Conservation (phyloP, 164 flowering plant species). For the Hamamelis virginiana region DNA sequence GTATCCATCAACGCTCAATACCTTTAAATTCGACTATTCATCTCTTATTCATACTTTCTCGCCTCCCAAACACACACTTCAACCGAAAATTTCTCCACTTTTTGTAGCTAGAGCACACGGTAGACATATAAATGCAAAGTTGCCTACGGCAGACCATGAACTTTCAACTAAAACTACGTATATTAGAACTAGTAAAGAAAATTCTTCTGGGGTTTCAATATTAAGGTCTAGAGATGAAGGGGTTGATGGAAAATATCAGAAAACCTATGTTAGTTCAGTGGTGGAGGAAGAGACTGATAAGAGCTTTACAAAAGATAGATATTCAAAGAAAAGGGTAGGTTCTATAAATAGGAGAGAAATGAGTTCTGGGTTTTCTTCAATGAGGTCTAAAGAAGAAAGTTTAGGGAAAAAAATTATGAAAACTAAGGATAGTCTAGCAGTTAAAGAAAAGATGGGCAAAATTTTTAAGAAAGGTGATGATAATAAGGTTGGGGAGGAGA, state of each 20-base stretch:
- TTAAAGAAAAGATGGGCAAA: constrained; percentile 13
- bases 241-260: constrained; percentile 7
- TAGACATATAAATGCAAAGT: constrained; percentile 9
- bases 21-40: constrained; percentile 20
- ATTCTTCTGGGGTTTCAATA: constrained; percentile 23
- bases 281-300: constrained; percentile 20
- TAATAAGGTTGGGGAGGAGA: constrained; percentile 16
- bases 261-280: constrained; percentile 8
- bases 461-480: constrained; percentile 15
- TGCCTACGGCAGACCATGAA: constrained; percentile 18
- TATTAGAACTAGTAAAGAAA: constrained; percentile 3
- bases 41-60: constrained; percentile 19
- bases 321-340: constrained; percentile 16
- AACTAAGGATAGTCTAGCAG: constrained; percentile 14
- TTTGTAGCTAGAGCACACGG: constrained; percentile 18
- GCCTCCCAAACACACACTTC: constrained; percentile 24
- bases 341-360: constrained; percentile 19
- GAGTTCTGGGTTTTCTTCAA: constrained; percentile 33
- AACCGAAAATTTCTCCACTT: constrained; percentile 14
- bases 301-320: constrained; percentile 18
- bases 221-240: constrained; percentile 12
- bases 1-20: constrained; percentile 31
- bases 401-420: constrained; percentile 13
- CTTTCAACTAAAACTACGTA: constrained; percentile 10
- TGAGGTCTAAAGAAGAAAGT: constrained; percentile 28